Evolutionary conservation across 1,139 yeast species (phyloP).

Genomic region (Zhuliangozyma parablackwelliae): DNA sequence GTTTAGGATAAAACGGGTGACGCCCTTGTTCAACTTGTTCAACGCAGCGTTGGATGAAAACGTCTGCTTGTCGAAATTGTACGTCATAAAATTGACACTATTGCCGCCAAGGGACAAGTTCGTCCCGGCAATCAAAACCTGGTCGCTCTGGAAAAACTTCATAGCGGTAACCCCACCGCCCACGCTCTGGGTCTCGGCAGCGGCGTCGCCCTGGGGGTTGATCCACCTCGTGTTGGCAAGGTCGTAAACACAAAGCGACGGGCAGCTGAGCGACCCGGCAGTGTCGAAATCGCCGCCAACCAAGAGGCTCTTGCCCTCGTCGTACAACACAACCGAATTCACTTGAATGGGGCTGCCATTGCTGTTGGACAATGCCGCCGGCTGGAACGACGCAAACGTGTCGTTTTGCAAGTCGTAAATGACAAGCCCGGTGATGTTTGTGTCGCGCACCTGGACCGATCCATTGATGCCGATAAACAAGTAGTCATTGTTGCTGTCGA

Average conservation of each 20-base stretch:
- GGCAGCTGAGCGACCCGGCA: constrained; percentile 59
- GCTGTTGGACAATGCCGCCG: constrained; percentile 33
- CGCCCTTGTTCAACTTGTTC: constrained; percentile 19
- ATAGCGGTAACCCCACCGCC: constrained; percentile 56
- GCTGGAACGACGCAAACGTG: constrained; percentile 42
- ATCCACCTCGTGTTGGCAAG: constrained; percentile 53
- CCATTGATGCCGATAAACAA: constrained; percentile 54
- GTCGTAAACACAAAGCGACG: constrained; percentile 65
- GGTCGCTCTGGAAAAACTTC: constrained; percentile 45
- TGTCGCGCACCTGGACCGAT: constrained; percentile 21
- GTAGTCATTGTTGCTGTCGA: constrained; percentile 28
- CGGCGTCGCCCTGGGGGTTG: constrained; percentile 38
- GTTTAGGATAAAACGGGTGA: constrained; percentile 45
- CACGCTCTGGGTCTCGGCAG: constrained; percentile 21
- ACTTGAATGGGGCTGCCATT: constrained; percentile 32
- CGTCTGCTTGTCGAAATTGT: constrained; percentile 41
- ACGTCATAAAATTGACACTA: constrained; percentile 42
- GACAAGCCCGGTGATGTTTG: constrained; percentile 41
- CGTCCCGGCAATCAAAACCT: constrained; percentile 58
- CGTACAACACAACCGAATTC: constrained; percentile 51
- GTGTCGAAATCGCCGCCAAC: constrained; percentile 74
- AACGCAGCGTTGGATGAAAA: constrained; percentile 19
- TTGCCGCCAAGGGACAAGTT: constrained; percentile 40
- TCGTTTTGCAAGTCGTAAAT: constrained; percentile 46
- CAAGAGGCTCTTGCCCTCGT: constrained; percentile 47